Evolutionary conservation across 768 basidiomycete species (phyloP), one percentile per base, ranked within the genome.

Genomic region (Hemileccinum rubropunctum): DNA sequence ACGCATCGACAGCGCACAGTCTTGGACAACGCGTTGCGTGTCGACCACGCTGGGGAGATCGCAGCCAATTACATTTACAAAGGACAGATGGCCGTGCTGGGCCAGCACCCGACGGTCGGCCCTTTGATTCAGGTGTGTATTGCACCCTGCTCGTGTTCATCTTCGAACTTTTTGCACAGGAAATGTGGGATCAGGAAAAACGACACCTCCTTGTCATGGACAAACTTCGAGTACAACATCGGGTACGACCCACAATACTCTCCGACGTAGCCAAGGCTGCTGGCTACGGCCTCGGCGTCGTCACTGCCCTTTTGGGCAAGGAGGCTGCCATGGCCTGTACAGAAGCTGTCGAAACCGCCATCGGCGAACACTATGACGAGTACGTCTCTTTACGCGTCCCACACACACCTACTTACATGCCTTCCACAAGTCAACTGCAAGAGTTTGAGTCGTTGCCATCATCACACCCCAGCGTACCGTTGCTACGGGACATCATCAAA

Each of bases 341-440:
- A 0, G 95, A 98, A 67, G 95, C 95, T 0, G 94, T 98, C 17
- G 95, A 98, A 68, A 97, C 95, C 0, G 92, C 92, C 48, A 98
- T 98, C 45, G 95, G 95, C 35, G 95, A 98, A 68, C 95, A 98
- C 69, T 98, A 98, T 61, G 91, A 98, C 66, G 93, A 97, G 95
- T 95, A 65, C 64, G 91, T 78, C 47, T 39, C 33, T 48, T n/a
- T 33, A 9, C 45, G 13, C 17, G 26, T 35, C 41, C 14, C 18
- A 14, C 20, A 2, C 28, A 13, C 15, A 20, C 30, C 34, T 28
- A 47, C 54, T 60, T 11, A 63, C 26, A 38, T 32, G 44, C 13
- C 45, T 20, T 34, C 21, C 28, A 27, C 39, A 50, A 97, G 94
- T 60, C 95, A 98, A 75, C 75, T 98, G 42, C 80, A 81, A 60